These are phyloP conservation scores for Pinus taeda DNA, from an alignment of 75 land plant species.

Conservation along the genomic window DNA sequence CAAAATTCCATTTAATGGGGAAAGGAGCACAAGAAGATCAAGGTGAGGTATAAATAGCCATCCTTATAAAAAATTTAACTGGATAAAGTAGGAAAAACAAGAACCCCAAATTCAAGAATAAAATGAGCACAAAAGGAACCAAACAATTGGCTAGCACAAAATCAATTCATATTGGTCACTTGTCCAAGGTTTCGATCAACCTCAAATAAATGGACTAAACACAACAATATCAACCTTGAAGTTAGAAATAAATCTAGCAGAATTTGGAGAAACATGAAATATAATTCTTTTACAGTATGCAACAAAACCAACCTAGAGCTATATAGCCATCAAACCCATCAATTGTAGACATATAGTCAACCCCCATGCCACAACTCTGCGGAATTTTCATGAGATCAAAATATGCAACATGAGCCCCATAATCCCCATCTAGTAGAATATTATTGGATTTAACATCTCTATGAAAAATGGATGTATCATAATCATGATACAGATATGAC, in stretches of 20 bases:
- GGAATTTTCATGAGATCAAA: constrained; percentile 71
- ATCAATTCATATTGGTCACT: neutral
- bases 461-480: constrained; percentile 76
- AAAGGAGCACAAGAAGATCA: neutral
- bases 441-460: constrained; percentile 86
- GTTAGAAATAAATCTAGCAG: too few species aligned
- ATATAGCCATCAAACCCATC: constrained; percentile 92
- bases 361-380: constrained; percentile 20
- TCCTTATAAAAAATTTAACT: neutral
- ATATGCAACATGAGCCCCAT: constrained; percentile 68
- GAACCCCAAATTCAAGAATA: too few species aligned
- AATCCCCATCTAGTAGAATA: constrained; percentile 62
- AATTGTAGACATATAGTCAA: constrained; percentile 65
- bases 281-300: neutral
- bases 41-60: too few species aligned
- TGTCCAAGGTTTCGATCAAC: too few species aligned
- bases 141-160: too few species aligned
- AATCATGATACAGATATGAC: constrained; percentile 79
- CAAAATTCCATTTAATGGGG: neutral
- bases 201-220: too few species aligned
- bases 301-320: constrained; percentile 62
- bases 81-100: neutral
- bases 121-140: neutral
- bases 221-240: neutral
- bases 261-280: neutral